Conservation (phyloP, 1,284 basidiomycete genomes). For the Neonothopanus nambi region DNA sequence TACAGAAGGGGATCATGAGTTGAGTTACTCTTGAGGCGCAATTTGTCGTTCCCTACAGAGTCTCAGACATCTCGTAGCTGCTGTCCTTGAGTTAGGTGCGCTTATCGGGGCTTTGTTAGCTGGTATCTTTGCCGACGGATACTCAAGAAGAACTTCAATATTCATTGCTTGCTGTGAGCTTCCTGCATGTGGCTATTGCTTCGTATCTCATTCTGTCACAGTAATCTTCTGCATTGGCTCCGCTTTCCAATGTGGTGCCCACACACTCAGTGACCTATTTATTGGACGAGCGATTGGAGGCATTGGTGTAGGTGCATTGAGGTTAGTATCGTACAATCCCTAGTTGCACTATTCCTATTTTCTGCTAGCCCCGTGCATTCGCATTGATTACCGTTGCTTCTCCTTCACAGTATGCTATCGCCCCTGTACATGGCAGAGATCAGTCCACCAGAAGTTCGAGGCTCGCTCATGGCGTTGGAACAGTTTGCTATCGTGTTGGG, state of each 20-base stretch:
- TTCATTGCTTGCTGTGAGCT: constrained; percentile 62
- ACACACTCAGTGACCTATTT: constrained; percentile 55
- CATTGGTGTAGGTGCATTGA: constrained; percentile 77
- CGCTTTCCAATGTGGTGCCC: constrained; percentile 63
- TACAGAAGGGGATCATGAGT: constrained; percentile 79
- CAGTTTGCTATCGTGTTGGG: constrained; percentile 79
- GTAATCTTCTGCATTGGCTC: constrained; percentile 75
- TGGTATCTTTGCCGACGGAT: constrained; percentile 66
- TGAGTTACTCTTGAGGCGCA: constrained; percentile 27
- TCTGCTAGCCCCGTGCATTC: too few relatives aligned
- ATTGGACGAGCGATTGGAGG: constrained; percentile 74
- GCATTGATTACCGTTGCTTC: too few relatives aligned
- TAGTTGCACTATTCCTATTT: not conserved
- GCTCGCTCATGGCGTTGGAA: constrained; percentile 77
- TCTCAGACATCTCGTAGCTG: constrained; percentile 45
- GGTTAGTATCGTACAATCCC: constrained; percentile 37
- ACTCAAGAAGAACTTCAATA: constrained; percentile 68
- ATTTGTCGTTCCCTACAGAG: not conserved
- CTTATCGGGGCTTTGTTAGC: constrained; percentile 67
- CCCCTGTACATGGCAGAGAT: constrained; percentile 86
- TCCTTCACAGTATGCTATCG: constrained; percentile 60
- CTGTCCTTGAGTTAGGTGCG: constrained; percentile 75
- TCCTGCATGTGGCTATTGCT: constrained; percentile 5
- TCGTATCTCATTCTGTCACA: constrained; percentile 25
- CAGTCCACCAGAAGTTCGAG: constrained; percentile 77